These are phyloP conservation scores for Penicillium malachiteum DNA, from an alignment of 495 filamentous ascomycete species.

Conservation along the genomic window DNA sequence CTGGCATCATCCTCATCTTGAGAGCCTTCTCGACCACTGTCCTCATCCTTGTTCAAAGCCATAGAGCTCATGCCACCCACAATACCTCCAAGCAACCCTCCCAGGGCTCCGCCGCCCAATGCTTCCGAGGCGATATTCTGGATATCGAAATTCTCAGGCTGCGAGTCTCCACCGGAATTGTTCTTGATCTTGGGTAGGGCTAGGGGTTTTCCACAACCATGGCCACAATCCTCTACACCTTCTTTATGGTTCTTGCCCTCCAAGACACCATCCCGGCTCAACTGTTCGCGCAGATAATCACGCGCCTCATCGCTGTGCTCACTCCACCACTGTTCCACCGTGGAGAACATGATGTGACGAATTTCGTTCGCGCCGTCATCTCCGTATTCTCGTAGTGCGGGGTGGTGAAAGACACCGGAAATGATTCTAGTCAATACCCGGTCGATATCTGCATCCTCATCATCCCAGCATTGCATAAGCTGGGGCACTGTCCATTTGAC, in stretches of 20 bases:
- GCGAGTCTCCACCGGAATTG: constrained; percentile 24
- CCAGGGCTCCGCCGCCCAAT: constrained; percentile 47
- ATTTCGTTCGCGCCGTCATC: constrained; percentile 72
- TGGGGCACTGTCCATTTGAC: constrained; percentile 83
- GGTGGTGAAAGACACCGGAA: constrained; percentile 83
- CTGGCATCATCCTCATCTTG: constrained; percentile 31
- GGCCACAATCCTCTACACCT: constrained; percentile 77
- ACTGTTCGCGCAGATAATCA: constrained; percentile 63
- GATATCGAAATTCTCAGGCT: constrained; percentile 30
- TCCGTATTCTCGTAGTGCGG: constrained; percentile 66
- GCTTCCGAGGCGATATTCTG: constrained; percentile 44
- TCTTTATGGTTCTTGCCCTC: constrained; percentile 79
- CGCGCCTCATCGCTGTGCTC: constrained; percentile 59
- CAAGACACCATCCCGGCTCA: constrained; percentile 73
- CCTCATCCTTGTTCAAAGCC: constrained; percentile 36
- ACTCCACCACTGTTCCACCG: constrained; percentile 78
- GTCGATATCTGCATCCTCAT: constrained; percentile 65
- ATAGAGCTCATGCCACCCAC: constrained; percentile 48
- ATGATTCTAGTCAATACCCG: constrained; percentile 71
- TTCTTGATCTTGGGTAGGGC: constrained; percentile 49
- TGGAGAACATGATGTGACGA: constrained; percentile 71
- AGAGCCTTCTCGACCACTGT: constrained; percentile 15
- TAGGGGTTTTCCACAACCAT: constrained; percentile 77
- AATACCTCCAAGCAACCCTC: constrained; percentile 52
- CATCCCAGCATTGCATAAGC: constrained; percentile 81